phyloP scores from a whole-genome alignment of 202 grass and related monocot species.

The Cymbopogon flexuosus region DNA sequence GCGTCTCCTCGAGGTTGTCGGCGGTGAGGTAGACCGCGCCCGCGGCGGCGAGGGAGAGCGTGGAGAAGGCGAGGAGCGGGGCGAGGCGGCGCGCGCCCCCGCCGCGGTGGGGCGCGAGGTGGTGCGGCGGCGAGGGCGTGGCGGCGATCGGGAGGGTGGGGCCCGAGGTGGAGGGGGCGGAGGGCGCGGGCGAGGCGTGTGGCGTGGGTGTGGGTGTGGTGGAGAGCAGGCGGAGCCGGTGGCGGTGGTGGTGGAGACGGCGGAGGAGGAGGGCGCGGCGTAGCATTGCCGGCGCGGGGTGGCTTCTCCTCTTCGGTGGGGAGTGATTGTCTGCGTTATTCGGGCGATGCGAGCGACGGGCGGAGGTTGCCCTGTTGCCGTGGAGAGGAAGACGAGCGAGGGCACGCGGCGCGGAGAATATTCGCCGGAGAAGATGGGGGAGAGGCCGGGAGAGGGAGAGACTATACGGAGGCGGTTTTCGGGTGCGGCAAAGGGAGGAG shows the following conservation, averaged over 20 bases:
- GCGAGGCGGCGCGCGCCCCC: conserved; percentile 34
- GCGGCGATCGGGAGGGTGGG: conserved; percentile 25
- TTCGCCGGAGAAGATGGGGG: conserved; percentile 33
- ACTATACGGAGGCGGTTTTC: neutral
- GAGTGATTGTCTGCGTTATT: neutral
- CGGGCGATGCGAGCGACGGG: neutral
- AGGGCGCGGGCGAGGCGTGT: neutral
- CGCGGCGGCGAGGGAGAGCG: conserved; percentile 45
- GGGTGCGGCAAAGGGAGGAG: neutral
- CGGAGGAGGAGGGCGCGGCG: conserved; percentile 48
- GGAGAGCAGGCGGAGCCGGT: conserved; percentile 40
- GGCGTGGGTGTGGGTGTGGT: neutral
- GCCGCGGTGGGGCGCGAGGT: conserved; percentile 24
- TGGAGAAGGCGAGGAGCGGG: conserved; percentile 50
- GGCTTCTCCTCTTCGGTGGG: neutral
- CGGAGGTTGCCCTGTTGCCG: neutral
- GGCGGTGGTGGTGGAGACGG: conserved; percentile 13
- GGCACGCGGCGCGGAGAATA: conserved; percentile 24
- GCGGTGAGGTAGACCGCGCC: conserved; percentile 45
- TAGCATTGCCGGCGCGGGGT: conserved; percentile 32
- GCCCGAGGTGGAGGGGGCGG: conserved; percentile 2
- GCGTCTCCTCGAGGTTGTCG: conserved; percentile 65
- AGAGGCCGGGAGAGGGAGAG: neutral
- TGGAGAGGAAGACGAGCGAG: conserved; percentile 21
- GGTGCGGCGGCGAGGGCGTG: conserved; percentile 21